These are phyloP conservation scores for Tetracladium setigerum DNA, from an alignment of 495 filamentous ascomycete genomes.

Conservation along the genomic window DNA sequence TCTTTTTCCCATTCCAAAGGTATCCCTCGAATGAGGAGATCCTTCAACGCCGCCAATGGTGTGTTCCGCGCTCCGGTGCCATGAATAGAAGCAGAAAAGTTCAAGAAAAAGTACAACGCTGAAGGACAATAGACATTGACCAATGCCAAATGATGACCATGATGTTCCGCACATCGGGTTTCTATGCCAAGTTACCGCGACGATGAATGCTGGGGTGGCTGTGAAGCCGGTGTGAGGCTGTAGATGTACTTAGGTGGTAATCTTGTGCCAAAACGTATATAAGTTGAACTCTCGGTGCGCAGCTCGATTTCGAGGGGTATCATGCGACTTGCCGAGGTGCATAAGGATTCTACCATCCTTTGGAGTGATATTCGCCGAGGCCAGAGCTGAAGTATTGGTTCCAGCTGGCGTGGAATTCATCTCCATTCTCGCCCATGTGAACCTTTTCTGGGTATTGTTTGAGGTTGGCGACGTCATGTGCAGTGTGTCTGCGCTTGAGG, in stretches of 20 bases:
- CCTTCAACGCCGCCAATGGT: conserved; percentile 18
- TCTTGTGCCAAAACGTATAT: conserved; percentile 17
- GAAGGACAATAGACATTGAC: conserved; percentile 16
- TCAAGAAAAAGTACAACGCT: conserved; percentile 11
- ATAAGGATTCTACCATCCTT: conserved; percentile 39
- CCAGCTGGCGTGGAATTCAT: conserved; percentile 38
- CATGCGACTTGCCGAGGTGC: conserved; percentile 14
- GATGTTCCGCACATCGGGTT: conserved; percentile 16
- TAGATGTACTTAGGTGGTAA: conserved; percentile 16
- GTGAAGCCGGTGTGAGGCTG: conserved; percentile 21
- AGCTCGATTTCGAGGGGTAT: conserved; percentile 10
- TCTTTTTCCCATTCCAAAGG: conserved; percentile 14
- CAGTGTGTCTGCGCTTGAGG: conserved; percentile 84
- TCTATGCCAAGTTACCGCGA: conserved; percentile 18
- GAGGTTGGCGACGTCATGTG: conserved; percentile 79
- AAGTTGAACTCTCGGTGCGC: conserved; percentile 10
- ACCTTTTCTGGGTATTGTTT: conserved; percentile 61
- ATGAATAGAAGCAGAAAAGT: conserved; percentile 16
- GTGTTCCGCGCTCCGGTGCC: conserved; percentile 12
- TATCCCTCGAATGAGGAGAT: background rate
- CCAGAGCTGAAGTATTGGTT: conserved; percentile 42
- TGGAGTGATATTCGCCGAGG: conserved; percentile 41
- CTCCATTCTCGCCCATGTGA: conserved; percentile 38
- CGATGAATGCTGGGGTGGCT: conserved; percentile 19
- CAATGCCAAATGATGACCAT: conserved; percentile 10